phyloP scores from a whole-genome alignment of 2,329 filamentous ascomycete genomes.

The Zymoseptoria pseudotritici region DNA sequence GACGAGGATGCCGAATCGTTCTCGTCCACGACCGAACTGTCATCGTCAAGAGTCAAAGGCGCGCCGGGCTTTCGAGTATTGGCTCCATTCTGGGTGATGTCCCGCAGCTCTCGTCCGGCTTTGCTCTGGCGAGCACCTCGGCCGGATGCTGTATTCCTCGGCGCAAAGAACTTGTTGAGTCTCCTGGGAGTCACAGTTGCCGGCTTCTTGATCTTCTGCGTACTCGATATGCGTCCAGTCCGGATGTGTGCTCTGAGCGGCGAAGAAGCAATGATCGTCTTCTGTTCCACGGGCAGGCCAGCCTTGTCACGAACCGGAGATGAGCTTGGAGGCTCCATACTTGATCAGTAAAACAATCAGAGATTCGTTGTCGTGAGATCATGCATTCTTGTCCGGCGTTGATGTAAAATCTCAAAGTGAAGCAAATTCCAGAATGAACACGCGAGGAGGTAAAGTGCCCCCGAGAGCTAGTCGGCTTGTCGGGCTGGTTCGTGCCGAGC shows the following conservation, averaged over 20 bases:
- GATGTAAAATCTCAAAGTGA: neutral
- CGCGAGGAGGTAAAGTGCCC: neutral
- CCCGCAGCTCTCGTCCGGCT: constrained; percentile 41
- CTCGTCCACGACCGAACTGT: constrained; percentile 8
- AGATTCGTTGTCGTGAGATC: neutral
- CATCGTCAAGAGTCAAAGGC: constrained; percentile 7
- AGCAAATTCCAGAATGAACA: neutral
- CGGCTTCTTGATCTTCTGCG: constrained; percentile 37
- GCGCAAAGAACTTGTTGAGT: constrained; percentile 47
- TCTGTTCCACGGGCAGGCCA: constrained; percentile 12
- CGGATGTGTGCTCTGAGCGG: constrained; percentile 14
- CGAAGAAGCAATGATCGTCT: constrained; percentile 25
- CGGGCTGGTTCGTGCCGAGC: neutral
- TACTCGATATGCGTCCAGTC: constrained; percentile 12
- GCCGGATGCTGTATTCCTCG: constrained; percentile 30
- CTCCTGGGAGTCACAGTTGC: constrained; percentile 46
- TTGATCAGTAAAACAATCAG: neutral
- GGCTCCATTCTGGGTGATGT: constrained; percentile 42
- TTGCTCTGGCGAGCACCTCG: constrained; percentile 26
- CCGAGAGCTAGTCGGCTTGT: neutral
- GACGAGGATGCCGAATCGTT: constrained; percentile 20
- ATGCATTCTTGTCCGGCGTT: neutral
- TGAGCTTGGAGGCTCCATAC: neutral
- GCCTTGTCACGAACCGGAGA: constrained; percentile 1
- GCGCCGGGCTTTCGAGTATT: constrained; percentile 28